phyloP scores from a whole-genome alignment of 192 early-diverging fungal species.

The Anaeromyces robustus region DNA sequence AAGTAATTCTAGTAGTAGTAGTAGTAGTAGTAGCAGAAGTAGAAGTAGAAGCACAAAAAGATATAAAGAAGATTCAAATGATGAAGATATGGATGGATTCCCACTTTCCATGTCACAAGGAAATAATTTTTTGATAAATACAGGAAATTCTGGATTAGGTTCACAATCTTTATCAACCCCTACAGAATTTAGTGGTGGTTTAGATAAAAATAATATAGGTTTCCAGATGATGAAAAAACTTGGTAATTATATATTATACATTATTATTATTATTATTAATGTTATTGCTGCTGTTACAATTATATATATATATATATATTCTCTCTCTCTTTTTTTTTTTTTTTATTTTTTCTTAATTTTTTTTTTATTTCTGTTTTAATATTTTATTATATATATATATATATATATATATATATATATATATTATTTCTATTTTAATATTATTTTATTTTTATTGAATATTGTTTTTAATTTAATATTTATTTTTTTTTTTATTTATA shows the following conservation, averaged over 20 bases:
- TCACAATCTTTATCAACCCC: background rate
- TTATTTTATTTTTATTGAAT: too few relatives aligned
- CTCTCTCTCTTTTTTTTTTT: too few relatives aligned
- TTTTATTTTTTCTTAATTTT: too few relatives aligned
- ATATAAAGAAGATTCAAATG: background rate
- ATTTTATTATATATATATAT: too few relatives aligned
- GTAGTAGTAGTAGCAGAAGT: background rate
- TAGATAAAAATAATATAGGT: background rate
- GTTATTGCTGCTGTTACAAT: background rate
- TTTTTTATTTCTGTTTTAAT: too few relatives aligned
- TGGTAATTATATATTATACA: background rate
- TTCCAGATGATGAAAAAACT: background rate
- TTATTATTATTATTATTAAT: background rate
- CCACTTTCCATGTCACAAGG: background rate
- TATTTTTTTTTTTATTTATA: too few relatives aligned
- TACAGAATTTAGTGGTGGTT: background rate
- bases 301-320: too few relatives aligned
- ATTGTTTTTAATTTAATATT: too few relatives aligned
- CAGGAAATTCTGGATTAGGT: background rate
- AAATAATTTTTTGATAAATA: background rate
- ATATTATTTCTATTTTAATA: too few relatives aligned
- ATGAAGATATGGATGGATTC: background rate
- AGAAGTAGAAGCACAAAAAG: background rate
- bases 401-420: too few relatives aligned
- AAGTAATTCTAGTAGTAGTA: background rate